phyloP scores from a whole-genome alignment of 2,329 filamentous ascomycete genomes.

The Botrytis tulipae region DNA sequence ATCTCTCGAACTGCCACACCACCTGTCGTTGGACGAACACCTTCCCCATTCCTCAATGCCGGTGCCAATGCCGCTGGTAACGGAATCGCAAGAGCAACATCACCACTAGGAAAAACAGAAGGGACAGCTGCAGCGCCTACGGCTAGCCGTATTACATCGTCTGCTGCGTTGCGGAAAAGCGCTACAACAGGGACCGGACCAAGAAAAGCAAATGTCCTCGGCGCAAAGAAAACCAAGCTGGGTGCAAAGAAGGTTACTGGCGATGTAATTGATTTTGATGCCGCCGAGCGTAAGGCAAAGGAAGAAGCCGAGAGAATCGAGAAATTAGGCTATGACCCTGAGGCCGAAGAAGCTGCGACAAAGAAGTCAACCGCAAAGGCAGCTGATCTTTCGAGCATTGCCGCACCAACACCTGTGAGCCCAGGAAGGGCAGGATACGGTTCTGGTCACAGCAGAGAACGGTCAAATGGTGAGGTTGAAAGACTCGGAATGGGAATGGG shows the following conservation, averaged over 20 bases:
- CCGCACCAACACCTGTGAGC: conserved; percentile 71
- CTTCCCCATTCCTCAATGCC: conserved; percentile 86
- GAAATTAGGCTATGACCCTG: conserved; percentile 92
- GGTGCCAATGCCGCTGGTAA: conserved; percentile 66
- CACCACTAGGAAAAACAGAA: conserved; percentile 69
- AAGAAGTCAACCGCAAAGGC: conserved; percentile 44
- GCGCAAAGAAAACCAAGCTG: conserved; percentile 82
- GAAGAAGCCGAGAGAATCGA: conserved; percentile 95
- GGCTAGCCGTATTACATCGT: conserved; percentile 71
- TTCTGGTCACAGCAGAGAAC: conserved; percentile 56
- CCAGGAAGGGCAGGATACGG: conserved; percentile 62
- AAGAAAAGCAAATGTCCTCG: conserved; percentile 82
- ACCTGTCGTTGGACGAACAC: conserved; percentile 73
- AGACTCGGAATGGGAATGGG: conserved; percentile 67
- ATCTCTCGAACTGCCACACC: conserved; percentile 87
- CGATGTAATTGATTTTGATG: conserved; percentile 90
- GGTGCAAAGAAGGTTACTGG: conserved; percentile 87
- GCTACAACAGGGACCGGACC: conserved; percentile 58
- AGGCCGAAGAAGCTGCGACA: conserved; percentile 64
- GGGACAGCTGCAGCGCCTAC: conserved; percentile 53
- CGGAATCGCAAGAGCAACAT: conserved; percentile 72
- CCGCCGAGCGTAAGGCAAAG: conserved; percentile 93
- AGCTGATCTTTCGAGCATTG: conserved; percentile 59
- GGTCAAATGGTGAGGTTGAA: conserved; percentile 77
- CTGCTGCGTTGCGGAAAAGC: conserved; percentile 78